Evolutionary conservation across 2,329 filamentous ascomycete species (phyloP).

Genomic region (Exophiala sp.): DNA sequence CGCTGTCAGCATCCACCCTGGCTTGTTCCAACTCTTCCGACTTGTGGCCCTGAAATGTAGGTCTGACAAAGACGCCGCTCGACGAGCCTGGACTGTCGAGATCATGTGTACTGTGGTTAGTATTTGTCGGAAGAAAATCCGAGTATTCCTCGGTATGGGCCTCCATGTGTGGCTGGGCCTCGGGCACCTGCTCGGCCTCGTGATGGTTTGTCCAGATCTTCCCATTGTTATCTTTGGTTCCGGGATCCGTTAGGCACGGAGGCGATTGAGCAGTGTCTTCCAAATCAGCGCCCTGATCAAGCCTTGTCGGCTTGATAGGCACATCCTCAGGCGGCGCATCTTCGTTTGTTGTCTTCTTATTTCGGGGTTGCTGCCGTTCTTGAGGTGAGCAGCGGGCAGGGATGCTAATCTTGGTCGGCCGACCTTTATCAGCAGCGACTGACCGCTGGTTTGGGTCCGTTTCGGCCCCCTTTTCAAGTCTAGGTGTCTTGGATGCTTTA

Average conservation of each 20-base stretch:
- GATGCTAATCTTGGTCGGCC: conserved; percentile 1
- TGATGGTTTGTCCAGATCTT: background rate
- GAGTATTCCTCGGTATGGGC: background rate
- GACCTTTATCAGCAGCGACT: background rate
- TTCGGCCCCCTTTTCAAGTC: background rate
- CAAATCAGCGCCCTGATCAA: background rate
- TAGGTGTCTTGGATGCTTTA: conserved; percentile 2
- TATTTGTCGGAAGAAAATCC: background rate
- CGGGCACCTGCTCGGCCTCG: background rate
- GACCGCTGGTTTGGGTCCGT: background rate
- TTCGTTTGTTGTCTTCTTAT: background rate
- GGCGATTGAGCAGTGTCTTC: background rate
- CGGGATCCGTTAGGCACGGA: background rate
- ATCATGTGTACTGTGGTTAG: background rate
- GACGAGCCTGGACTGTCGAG: background rate
- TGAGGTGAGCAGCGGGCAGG: background rate
- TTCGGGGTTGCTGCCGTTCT: background rate
- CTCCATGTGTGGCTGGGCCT: background rate
- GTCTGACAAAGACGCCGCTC: background rate
- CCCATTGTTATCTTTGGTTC: background rate
- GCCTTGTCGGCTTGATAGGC: conserved; percentile 10
- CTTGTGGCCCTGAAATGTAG: background rate
- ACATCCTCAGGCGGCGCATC: background rate
- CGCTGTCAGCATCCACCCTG: background rate
- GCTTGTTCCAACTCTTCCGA: background rate